Evolutionary conservation across 768 basidiomycete species (phyloP), one percentile per base, ranked within the genome.

Genomic region (Leccinum ochraceum): DNA sequence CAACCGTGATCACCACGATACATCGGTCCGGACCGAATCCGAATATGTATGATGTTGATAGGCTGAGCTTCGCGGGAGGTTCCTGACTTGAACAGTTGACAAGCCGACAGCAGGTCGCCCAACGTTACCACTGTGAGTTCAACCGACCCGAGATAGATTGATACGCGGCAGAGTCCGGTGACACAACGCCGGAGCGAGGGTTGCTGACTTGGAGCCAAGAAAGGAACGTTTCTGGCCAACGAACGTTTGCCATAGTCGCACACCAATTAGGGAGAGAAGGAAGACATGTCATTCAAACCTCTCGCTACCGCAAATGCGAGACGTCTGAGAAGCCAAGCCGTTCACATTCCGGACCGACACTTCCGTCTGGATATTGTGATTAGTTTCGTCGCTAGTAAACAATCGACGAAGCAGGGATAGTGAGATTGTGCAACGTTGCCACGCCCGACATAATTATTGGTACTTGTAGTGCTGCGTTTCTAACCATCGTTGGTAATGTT

Each of bases 401-500:
- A 53, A 53, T 54, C 48, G 28, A 62, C 44, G 53, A 52, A 67
- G 54, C 50, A 60, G 44, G 60, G 54, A 64, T 51, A 46, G 39
- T 56, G 59, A 50, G 56, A 56, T 58, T 39, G 57, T 26, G 60
- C 54, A 64, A 50, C 36, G 49, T 39, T 48, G 59, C 44, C 60
- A 46, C 53, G 34, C 60, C 60, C 54, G 59, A 62, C 50, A 61
- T 46, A 20, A 46, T 53, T 30, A 57, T 16, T 32, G 56, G 57
- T 46, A 62, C 11, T 48, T 44, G 11, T 24, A 28, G 51, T 17
- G 24, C 24, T 26, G 44, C 3, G 48, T 42, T 61, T 61, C 54
- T 66, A 70, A 63, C 71, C 76, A 61, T 78, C 79, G 62, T 80
- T 83, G 49, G 75, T 68, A 13, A 46, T 46, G 66, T 77, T 72